Percentiles rank a stretch among this genome's conserved stretches.
phyloP scores from a whole-genome alignment of 2,329 filamentous ascomycete species.

The Malbranchea zuffiana region DNA sequence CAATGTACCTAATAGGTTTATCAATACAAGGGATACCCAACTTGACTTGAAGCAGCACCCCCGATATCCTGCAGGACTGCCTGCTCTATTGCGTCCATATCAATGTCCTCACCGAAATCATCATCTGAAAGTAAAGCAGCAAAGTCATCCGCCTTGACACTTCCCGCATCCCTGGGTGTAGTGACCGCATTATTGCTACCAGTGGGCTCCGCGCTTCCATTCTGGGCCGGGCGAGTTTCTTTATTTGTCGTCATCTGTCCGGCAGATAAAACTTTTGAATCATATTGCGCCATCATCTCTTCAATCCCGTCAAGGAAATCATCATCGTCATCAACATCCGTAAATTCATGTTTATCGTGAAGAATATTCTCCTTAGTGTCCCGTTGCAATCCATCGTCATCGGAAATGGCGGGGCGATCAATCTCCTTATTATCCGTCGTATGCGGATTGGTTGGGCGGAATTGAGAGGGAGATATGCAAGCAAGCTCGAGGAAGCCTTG shows the following conservation, averaged over 20 bases:
- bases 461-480: conserved; percentile 3
- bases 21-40: conserved; percentile 31
- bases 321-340: conserved; percentile 58
- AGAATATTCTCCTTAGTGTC: conserved; percentile 18
- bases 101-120: conserved; percentile 62
- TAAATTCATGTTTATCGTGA: conserved; percentile 48
- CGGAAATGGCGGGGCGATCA: too few relatives aligned
- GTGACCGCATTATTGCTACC: conserved; percentile 7
- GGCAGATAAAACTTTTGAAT: conserved; percentile 23
- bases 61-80: conserved; percentile 51
- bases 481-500: conserved; percentile 33
- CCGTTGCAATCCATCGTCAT: too few relatives aligned
- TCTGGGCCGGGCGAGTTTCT: neutral
- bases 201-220: neutral
- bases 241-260: conserved; percentile 3
- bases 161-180: conserved; percentile 23
- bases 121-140: conserved; percentile 51
- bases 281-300: conserved; percentile 46
- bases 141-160: conserved; percentile 29
- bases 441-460: neutral
- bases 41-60: conserved; percentile 53
- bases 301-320: conserved; percentile 49
- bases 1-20: conserved; percentile 24
- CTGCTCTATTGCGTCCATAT: conserved; percentile 53
- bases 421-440: too few relatives aligned